These are phyloP conservation scores for Chytridium lagenaria DNA, from an alignment of 371 early-diverging fungal genomes.

Conservation along the genomic window DNA sequence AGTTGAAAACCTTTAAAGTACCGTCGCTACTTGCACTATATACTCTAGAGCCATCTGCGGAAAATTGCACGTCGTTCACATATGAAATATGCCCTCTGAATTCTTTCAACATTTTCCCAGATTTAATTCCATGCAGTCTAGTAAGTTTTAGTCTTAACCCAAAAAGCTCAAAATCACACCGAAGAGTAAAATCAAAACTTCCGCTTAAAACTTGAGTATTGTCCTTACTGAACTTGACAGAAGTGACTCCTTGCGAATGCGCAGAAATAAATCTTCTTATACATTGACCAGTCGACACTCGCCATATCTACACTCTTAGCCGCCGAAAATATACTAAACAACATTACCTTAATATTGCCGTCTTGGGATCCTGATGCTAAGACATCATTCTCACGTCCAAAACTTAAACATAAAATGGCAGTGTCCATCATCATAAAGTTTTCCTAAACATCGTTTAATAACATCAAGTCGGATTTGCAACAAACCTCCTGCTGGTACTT, in stretches of 20 bases:
- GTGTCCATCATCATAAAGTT: conserved; percentile 91
- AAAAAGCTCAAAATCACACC: conserved; percentile 45
- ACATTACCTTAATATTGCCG: conserved; percentile 78
- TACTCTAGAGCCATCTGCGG: conserved; percentile 68
- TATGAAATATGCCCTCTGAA: conserved; percentile 89
- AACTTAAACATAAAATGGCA: conserved; percentile 77
- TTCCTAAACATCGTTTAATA: conserved; percentile 58
- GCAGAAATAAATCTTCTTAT: conserved; percentile 77
- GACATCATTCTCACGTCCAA: conserved; percentile 75
- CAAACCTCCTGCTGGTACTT: conserved; percentile 85
- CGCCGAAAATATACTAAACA: neutral
- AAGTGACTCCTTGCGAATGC: conserved; percentile 84
- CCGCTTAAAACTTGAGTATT: conserved; percentile 76
- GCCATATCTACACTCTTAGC: conserved; percentile 69
- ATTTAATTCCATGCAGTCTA: conserved; percentile 85
- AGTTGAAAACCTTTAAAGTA: conserved; percentile 71
- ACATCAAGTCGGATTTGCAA: conserved; percentile 16
- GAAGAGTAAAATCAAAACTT: conserved; percentile 79
- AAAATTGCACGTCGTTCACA: conserved; percentile 79
- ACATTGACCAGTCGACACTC: conserved; percentile 76
- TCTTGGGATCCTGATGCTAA: conserved; percentile 87
- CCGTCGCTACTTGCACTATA: conserved; percentile 88
- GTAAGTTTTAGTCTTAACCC: neutral
- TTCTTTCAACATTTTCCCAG: conserved; percentile 86
- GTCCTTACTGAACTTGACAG: conserved; percentile 76